These are phyloP conservation scores for Ephemerocybe angulata DNA, from an alignment of 768 basidiomycete genomes.

Conservation along the genomic window DNA sequence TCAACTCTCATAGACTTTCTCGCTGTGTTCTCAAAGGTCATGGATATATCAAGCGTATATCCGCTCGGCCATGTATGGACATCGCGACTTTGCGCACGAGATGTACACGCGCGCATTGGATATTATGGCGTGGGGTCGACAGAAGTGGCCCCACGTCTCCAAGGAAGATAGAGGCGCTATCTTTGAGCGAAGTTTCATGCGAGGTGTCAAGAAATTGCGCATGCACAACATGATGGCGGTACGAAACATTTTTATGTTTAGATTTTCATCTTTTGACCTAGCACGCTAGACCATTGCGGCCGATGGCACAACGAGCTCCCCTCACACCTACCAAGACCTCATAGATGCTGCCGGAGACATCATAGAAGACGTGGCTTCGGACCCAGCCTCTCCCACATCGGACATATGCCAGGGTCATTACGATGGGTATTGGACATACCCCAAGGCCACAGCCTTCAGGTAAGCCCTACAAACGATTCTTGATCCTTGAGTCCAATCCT, in stretches of 20 bases:
- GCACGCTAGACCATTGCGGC: background rate
- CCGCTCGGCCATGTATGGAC: background rate
- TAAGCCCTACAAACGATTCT: constrained; percentile 17
- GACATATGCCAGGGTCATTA: constrained; percentile 26
- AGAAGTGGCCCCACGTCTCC: constrained; percentile 36
- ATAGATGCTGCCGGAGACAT: constrained; percentile 28
- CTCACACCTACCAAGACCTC: constrained; percentile 27
- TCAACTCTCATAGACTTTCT: background rate
- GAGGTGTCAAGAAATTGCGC: constrained; percentile 36
- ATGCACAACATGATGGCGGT: constrained; percentile 25
- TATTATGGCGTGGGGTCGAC: constrained; percentile 40
- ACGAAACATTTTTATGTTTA: too few relatives aligned
- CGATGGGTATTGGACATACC: constrained; percentile 37
- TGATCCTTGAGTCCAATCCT: background rate
- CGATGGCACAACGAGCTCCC: background rate
- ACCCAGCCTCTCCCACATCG: constrained; percentile 8
- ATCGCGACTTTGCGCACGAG: constrained; percentile 23
- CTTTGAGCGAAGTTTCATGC: constrained; percentile 39
- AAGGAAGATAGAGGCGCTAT: constrained; percentile 37
- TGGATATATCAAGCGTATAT: constrained; percentile 3
- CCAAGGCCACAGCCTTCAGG: constrained; percentile 34
- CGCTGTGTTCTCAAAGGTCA: background rate
- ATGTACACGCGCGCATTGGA: constrained; percentile 35
- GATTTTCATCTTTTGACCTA: too few relatives aligned
- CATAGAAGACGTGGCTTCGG: constrained; percentile 27